Conservation (phyloP, 169 alveolate species). For the Cryptosporidium parvum region DNA sequence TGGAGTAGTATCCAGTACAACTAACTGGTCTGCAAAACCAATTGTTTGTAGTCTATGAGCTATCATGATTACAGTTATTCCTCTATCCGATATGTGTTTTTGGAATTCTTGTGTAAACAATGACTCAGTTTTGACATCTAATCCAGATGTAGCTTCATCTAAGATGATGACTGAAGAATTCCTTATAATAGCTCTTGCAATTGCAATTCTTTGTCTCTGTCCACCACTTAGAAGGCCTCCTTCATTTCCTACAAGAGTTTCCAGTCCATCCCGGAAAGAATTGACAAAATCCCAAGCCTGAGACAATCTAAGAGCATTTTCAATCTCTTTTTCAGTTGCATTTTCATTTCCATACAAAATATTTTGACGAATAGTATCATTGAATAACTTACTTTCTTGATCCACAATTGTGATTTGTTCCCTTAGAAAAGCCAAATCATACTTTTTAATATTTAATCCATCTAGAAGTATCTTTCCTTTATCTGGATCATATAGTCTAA, state of each 20-base stretch:
- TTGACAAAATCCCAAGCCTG: conserved; percentile 88
- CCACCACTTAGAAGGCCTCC: conserved; percentile 90
- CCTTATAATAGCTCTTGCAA: conserved; percentile 89
- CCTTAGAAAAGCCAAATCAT: conserved; percentile 82
- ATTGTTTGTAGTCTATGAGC: conserved; percentile 85
- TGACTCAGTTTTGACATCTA: conserved; percentile 83
- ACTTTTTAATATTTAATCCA: conserved; percentile 78
- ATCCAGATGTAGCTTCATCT: conserved; percentile 97
- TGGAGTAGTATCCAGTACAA: conserved; percentile 46
- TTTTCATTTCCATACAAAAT: conserved; percentile 88
- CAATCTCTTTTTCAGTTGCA: conserved; percentile 91
- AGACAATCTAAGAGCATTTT: conserved; percentile 84
- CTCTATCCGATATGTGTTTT: conserved; percentile 70
- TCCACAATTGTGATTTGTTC: conserved; percentile 85
- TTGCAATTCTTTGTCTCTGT: conserved; percentile 90
- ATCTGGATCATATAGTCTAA: conserved; percentile 75
- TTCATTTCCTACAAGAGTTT: conserved; percentile 88
- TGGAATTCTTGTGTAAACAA: conserved; percentile 20
- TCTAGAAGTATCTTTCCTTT: conserved; percentile 54
- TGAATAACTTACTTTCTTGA: conserved; percentile 93
- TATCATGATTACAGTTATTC: conserved; percentile 81
- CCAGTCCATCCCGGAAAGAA: conserved; percentile 85
- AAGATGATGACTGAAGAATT: conserved; percentile 89
- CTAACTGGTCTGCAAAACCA: conserved; percentile 77
- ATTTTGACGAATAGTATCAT: conserved; percentile 92